Conservation (phyloP, 768 basidiomycete species). For the Fistulinella prunicolor region DNA sequence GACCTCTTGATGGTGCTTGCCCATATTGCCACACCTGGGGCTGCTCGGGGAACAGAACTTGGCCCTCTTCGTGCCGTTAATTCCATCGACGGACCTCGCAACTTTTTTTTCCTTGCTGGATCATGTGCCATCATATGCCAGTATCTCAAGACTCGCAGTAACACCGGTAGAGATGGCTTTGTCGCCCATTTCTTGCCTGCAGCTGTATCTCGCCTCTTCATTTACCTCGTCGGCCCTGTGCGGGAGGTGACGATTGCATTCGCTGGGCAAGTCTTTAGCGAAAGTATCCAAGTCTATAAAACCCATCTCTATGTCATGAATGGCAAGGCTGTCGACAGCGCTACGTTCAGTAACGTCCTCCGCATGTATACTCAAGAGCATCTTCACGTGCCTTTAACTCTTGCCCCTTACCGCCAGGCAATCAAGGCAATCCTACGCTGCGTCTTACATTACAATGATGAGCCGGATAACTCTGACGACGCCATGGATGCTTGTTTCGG, state of each 20-base stretch:
- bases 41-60: background rate
- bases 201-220: background rate
- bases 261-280: background rate
- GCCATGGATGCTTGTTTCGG: too few relatives aligned
- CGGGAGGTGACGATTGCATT: background rate
- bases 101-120: conserved; percentile 1
- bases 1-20: background rate
- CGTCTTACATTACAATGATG: too few relatives aligned
- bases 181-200: background rate
- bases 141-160: background rate
- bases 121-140: too few relatives aligned
- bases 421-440: background rate
- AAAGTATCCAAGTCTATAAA: too few relatives aligned
- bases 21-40: background rate
- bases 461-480: too few relatives aligned
- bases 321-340: background rate
- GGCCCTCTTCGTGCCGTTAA: background rate
- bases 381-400: background rate
- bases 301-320: background rate
- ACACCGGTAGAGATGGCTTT: background rate
- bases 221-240: conserved; percentile 2
- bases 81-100: background rate
- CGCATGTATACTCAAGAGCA: background rate
- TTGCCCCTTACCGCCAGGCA: background rate
- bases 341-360: background rate